Evolutionary conservation across 345 rosid genomes (phyloP).

Genomic region (Jatropha curcas): DNA sequence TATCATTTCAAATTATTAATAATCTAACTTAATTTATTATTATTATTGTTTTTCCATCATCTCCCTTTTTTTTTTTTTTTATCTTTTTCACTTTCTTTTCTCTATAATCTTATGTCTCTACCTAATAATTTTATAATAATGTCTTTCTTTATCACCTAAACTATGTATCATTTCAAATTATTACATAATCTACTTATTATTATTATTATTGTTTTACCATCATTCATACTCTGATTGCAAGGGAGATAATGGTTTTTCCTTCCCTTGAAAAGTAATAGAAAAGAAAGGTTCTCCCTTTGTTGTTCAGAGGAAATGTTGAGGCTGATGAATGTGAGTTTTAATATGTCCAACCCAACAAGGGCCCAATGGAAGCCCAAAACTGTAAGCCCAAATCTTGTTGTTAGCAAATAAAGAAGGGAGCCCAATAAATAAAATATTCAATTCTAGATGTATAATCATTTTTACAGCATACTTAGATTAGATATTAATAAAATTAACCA

Average conservation of each 20-base stretch:
- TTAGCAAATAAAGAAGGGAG: not conserved
- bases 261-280: too few species aligned
- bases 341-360: not conserved
- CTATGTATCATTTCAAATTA: not conserved
- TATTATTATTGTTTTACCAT: not conserved
- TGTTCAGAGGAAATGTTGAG: too few species aligned
- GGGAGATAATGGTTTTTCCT: too few species aligned
- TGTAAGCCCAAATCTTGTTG: not conserved
- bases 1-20: not conserved
- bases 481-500: too few species aligned
- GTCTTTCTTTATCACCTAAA: not conserved
- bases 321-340: not conserved
- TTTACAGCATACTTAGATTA: too few species aligned
- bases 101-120: not conserved
- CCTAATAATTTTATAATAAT: conserved; percentile 8
- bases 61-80: not conserved
- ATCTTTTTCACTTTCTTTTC: not conserved
- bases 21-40: not conserved
- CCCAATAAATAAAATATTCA: too few species aligned
- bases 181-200: not conserved
- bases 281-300: too few species aligned
- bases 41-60: too few species aligned
- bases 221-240: too few species aligned
- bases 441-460: too few species aligned
- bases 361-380: not conserved